phyloP scores from a whole-genome alignment of 2,329 filamentous ascomycete genomes.

The Claviceps maximensis region DNA sequence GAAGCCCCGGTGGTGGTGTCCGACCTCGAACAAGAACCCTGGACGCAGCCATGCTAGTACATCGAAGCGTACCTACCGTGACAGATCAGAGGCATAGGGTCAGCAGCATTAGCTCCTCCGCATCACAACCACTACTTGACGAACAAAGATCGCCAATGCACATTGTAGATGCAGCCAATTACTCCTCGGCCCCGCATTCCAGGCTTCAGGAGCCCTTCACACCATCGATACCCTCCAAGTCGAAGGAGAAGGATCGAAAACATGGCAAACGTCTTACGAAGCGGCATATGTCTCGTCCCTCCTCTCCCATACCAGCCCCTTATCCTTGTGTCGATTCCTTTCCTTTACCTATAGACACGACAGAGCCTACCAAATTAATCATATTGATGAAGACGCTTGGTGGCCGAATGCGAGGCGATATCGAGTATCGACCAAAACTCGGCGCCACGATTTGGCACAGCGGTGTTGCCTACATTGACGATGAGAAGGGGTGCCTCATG shows the following conservation, averaged over 20 bases:
- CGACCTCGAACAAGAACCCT: constrained; percentile 46
- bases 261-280: constrained; percentile 41
- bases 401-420: constrained; percentile 66
- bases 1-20: constrained; percentile 22
- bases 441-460: constrained; percentile 49
- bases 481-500: constrained; percentile 60
- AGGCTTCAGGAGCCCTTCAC: constrained; percentile 22
- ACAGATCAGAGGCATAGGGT: constrained; percentile 48
- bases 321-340: constrained; percentile 48
- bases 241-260: constrained; percentile 26
- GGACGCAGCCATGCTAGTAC: constrained; percentile 39
- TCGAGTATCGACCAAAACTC: constrained; percentile 53
- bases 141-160: constrained; percentile 29
- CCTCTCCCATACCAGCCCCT: constrained; percentile 40
- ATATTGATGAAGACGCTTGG: constrained; percentile 65
- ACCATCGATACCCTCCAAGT: constrained; percentile 8
- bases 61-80: constrained; percentile 24
- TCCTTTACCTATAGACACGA: constrained; percentile 44
- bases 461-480: constrained; percentile 67
- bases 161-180: constrained; percentile 29
- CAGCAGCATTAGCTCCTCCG: constrained; percentile 55
- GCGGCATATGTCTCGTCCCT: constrained; percentile 41
- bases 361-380: constrained; percentile 59
- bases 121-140: constrained; percentile 39
- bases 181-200: constrained; percentile 24